These are phyloP conservation scores for Protostelium mycophagum DNA, from an alignment of 78 protist species.

Conservation along the genomic window DNA sequence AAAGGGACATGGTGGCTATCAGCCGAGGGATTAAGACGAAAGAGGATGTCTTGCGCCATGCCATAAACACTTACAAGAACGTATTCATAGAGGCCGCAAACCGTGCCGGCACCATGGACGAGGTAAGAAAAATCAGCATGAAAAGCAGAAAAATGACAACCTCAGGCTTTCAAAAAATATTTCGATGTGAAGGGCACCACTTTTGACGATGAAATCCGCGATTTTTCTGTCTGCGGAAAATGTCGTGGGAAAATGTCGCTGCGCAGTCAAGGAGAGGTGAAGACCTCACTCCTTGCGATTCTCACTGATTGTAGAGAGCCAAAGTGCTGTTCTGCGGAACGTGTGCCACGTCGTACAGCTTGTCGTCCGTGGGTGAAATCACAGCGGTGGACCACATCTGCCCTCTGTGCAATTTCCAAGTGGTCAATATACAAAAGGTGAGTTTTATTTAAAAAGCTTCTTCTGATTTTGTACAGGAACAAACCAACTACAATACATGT, in stretches of 20 bases:
- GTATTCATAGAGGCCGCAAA: conserved; percentile 24
- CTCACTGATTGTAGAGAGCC: not conserved
- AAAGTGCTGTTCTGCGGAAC: conserved; percentile 9
- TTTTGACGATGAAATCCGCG: not conserved
- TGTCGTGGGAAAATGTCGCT: conserved; percentile 18
- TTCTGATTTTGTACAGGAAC: not conserved
- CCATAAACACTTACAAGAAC: conserved; percentile 24
- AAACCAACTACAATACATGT: conserved; percentile 18
- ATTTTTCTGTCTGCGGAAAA: conserved; percentile 48
- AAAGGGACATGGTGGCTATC: conserved; percentile 44
- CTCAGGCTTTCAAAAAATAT: conserved; percentile 17
- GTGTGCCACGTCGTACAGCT: conserved; percentile 4
- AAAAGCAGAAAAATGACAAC: not conserved
- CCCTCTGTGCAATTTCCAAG: conserved; percentile 44
- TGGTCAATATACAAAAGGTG: not conserved
- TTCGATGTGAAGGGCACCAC: conserved; percentile 13
- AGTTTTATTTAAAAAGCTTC: not conserved
- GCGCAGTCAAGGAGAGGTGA: conserved; percentile 12
- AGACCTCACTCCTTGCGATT: not conserved
- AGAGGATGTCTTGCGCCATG: conserved; percentile 24
- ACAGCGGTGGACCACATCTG: not conserved
- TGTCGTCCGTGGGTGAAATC: conserved; percentile 29
- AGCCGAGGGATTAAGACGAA: conserved; percentile 31
- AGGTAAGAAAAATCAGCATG: not conserved
- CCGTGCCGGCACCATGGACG: conserved; percentile 20